Evolutionary conservation across 2,329 filamentous ascomycete genomes (phyloP).

Genomic region (Penicillium italicum): DNA sequence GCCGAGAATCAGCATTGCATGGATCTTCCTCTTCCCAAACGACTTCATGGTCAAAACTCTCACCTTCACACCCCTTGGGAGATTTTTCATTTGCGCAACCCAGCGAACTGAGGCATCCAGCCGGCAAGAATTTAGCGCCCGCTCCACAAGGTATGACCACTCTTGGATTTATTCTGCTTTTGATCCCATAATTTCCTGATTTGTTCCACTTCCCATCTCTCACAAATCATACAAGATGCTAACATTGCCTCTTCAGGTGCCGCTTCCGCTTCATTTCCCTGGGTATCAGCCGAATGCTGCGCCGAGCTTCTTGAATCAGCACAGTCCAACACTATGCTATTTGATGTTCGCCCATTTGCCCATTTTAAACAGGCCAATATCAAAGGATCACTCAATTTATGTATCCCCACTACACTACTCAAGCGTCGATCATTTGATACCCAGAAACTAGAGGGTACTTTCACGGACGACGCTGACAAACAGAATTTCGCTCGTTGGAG

Average conservation of each 20-base stretch:
- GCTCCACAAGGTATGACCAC: conserved; percentile 8
- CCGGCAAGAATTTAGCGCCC: background rate
- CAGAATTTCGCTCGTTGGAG: conserved; percentile 73
- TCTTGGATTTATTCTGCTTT: background rate
- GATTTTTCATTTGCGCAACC: background rate
- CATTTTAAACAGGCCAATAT: conserved; percentile 75
- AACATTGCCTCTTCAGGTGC: background rate
- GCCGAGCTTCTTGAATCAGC: conserved; percentile 54
- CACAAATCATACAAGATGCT: background rate
- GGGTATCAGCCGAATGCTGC: conserved; percentile 52
- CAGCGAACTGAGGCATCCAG: background rate
- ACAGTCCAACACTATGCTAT: conserved; percentile 59
- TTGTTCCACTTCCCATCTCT: background rate
- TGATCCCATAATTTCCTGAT: background rate
- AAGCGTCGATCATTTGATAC: conserved; percentile 89
- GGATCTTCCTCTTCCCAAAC: conserved; percentile 14
- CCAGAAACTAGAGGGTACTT: conserved; percentile 80
- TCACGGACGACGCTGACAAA: conserved; percentile 68
- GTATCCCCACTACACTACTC: conserved; percentile 88
- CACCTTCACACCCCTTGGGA: conserved; percentile 1
- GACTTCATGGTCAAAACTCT: conserved; percentile 1
- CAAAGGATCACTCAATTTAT: conserved; percentile 79
- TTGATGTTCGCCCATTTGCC: conserved; percentile 84
- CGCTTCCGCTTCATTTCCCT: conserved; percentile 27
- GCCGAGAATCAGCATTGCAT: conserved; percentile 19